Percentiles rank a stretch among this genome's conserved stretches.
phyloP scores from a whole-genome alignment of 2,329 filamentous ascomycete species.

The Scolecobasidium constrictum region DNA sequence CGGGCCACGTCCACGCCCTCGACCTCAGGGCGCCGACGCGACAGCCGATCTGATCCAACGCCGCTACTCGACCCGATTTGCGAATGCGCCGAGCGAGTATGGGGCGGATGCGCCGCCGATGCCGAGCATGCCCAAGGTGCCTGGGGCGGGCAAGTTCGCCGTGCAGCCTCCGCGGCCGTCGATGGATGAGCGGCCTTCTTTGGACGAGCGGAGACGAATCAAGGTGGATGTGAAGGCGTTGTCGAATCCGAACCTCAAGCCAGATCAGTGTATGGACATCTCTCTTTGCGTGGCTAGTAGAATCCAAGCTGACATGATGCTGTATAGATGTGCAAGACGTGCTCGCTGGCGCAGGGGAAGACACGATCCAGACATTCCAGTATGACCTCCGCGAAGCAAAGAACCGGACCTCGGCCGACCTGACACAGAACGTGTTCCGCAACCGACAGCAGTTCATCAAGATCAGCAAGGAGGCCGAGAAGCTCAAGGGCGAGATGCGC shows the following conservation, averaged over 20 bases:
- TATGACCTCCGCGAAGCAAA: slow-evolving; percentile 65
- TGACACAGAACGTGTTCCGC: slow-evolving; percentile 93
- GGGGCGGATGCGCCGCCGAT: slow-evolving; percentile 58
- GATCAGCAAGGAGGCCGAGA: slow-evolving; percentile 97
- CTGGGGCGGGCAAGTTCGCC: slow-evolving; percentile 48
- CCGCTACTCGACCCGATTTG: slow-evolving; percentile 88
- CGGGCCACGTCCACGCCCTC: slow-evolving; percentile 23
- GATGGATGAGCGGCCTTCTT: slow-evolving; percentile 23
- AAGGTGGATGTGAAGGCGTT: slow-evolving; percentile 67
- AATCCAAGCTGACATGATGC: slow-evolving; percentile 2
- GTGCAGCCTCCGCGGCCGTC: slow-evolving; percentile 26
- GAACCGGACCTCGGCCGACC: slow-evolving; percentile 64
- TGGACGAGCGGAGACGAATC: slow-evolving; percentile 40
- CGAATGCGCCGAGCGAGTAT: slow-evolving; percentile 56
- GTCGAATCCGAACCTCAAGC: slow-evolving; percentile 64
- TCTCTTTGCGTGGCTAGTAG: neutral
- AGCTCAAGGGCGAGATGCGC: slow-evolving; percentile 92
- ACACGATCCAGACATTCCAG: slow-evolving; percentile 77
- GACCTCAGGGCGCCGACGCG: slow-evolving; percentile 29
- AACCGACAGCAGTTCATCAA: slow-evolving; percentile 98
- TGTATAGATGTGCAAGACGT: slow-evolving; percentile 51
- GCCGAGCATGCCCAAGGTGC: slow-evolving; percentile 46
- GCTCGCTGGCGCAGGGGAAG: slow-evolving; percentile 74
- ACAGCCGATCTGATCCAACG: slow-evolving; percentile 81
- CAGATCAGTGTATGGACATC: slow-evolving; percentile 60